Evolutionary conservation across 2,329 filamentous ascomycete species (phyloP).

Genomic region (Diaporthe destruens): DNA sequence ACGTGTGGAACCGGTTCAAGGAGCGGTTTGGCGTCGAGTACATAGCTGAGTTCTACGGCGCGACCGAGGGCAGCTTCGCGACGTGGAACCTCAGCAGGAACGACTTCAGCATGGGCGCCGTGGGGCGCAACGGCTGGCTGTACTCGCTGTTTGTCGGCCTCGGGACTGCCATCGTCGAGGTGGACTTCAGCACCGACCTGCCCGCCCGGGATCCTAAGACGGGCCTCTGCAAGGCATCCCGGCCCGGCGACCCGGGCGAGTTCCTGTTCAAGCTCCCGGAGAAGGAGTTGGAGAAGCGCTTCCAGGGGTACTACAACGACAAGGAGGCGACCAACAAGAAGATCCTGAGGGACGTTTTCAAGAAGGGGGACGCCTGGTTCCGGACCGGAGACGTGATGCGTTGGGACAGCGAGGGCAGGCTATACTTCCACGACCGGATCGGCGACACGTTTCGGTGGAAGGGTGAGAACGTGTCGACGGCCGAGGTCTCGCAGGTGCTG

Average conservation of each 20-base stretch:
- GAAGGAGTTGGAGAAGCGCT: slow-evolving; percentile 71
- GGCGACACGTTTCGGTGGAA: slow-evolving; percentile 87
- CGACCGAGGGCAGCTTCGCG: slow-evolving; percentile 78
- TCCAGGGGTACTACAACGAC: slow-evolving; percentile 88
- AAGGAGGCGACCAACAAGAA: slow-evolving; percentile 77
- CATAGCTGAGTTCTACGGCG: slow-evolving; percentile 84
- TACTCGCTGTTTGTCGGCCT: slow-evolving; percentile 66
- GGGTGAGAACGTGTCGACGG: slow-evolving; percentile 85
- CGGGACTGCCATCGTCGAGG: slow-evolving; percentile 70
- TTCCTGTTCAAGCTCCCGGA: slow-evolving; percentile 79
- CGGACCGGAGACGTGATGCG: slow-evolving; percentile 85
- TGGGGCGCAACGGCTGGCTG: slow-evolving; percentile 78
- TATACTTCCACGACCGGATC: slow-evolving; percentile 85
- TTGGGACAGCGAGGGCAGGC: slow-evolving; percentile 76
- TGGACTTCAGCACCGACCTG: slow-evolving; percentile 78
- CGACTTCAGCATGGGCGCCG: slow-evolving; percentile 79
- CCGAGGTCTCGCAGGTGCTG: slow-evolving; percentile 83
- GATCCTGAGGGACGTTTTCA: slow-evolving; percentile 79
- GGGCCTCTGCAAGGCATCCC: slow-evolving; percentile 73
- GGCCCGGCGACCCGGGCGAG: slow-evolving; percentile 77
- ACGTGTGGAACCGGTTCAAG: slow-evolving; percentile 88
- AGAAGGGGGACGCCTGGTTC: slow-evolving; percentile 84
- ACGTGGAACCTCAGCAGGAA: slow-evolving; percentile 82
- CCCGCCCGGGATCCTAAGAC: slow-evolving; percentile 77
- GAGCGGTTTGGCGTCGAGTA: slow-evolving; percentile 81